These are phyloP conservation scores for Brachypodium distachyon DNA, from an alignment of 202 grass and related monocot species.

Conservation along the genomic window DNA sequence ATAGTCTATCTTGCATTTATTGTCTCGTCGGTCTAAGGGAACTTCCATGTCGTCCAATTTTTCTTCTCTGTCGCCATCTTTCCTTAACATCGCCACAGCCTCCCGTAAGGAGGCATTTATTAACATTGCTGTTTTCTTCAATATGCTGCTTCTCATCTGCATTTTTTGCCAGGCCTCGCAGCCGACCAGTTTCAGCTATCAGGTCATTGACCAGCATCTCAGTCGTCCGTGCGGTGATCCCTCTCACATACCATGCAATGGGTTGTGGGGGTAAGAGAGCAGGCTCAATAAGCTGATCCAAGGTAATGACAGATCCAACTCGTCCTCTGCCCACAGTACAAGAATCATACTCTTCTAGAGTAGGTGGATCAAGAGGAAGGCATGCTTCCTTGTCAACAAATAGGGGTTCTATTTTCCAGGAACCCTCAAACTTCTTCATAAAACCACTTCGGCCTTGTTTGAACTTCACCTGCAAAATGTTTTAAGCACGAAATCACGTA, in stretches of 20 bases:
- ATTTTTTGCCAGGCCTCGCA: constrained; percentile 30
- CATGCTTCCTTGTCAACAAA: constrained; percentile 55
- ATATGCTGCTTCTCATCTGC: neutral
- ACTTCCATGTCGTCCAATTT: constrained; percentile 5
- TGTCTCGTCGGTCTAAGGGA: constrained; percentile 16
- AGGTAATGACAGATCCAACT: constrained; percentile 67
- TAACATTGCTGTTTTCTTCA: neutral
- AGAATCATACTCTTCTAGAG: constrained; percentile 49
- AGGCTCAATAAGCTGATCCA: constrained; percentile 77
- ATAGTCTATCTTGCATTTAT: neutral
- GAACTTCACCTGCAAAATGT: constrained; percentile 55
- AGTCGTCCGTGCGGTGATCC: constrained; percentile 69
- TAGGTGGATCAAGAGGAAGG: constrained; percentile 25
- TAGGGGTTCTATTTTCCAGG: constrained; percentile 77
- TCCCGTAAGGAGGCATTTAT: neutral
- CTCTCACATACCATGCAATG: constrained; percentile 90
- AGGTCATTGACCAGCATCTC: constrained; percentile 80
- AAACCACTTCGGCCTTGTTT: constrained; percentile 75
- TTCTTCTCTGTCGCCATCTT: constrained; percentile 68
- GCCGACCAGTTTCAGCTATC: constrained; percentile 51
- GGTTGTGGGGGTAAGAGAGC: constrained; percentile 55
- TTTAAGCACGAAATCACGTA: neutral
- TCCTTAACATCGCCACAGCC: constrained; percentile 48
- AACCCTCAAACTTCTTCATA: constrained; percentile 84
- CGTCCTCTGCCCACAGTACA: constrained; percentile 52